Base-by-base conservation (phyloP, 257 asterid genomes). In the Sherardia arvensis region DNA sequence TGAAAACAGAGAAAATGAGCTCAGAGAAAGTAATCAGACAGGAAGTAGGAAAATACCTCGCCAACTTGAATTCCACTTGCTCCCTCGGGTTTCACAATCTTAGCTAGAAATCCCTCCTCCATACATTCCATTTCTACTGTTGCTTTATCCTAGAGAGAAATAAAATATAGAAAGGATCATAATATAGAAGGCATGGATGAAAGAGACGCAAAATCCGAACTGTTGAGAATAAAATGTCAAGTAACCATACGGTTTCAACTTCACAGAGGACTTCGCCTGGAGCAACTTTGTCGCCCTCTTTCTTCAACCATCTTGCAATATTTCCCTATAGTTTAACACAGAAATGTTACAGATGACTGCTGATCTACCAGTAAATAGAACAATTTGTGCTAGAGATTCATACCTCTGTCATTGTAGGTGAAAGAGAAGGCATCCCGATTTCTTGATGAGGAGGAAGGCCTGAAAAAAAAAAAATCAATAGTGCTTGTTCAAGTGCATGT, bases 321-420 rank as follows among this genome's bases (percentile, higher is more conserved):
- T 90, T 93, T 61, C 99, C 99, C 99, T 93, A 77, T 66, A 80
- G 11, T n/a, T 47, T 67, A 60, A 64, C 40, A 59, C 74, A 64
- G 33, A 28, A 62, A n/a, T 68, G 27, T 70, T 43, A 43, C 7
- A 58, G 47, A 53, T 33, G 71, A 59, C 26, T 62, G 40, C 34
- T 40, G 15, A 66, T 57, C 74, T 55, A 70, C 38, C 49, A 23
- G 69, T 54, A 5, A 25, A 45, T 23, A 58, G 62, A 71, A 64
- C 57, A 61, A 47, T 5, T 45, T 66, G 55, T 65, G 59, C 62
- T 55, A 69, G 29, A 58, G 58, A 64, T 49, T 36, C 22, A 30
- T 83, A 73, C 99, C 94, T 93, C 99, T 5, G 94, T 87, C 99
- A 93, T 93, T 55, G 99, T 93, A 67, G 99, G 99, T 70, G 99